phyloP scores from a whole-genome alignment of 495 filamentous ascomycete genomes.

The Penicillium verhagenii region DNA sequence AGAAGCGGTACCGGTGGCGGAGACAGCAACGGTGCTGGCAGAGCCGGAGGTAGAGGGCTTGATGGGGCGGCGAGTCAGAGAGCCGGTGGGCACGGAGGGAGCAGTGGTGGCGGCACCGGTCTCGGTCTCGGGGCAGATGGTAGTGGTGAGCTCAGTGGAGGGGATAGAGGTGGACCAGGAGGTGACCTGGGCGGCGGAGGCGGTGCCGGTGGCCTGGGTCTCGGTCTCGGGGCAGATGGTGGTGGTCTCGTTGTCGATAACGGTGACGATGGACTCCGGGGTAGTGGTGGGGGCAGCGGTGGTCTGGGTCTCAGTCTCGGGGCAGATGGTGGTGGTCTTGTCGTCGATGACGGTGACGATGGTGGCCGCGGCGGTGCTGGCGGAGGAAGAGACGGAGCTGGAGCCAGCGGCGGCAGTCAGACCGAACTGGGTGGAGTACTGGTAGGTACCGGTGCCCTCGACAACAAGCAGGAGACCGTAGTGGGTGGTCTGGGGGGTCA shows the following conservation, averaged over 20 bases:
- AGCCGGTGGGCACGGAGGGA: conserved; percentile 24
- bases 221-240: conserved; percentile 24
- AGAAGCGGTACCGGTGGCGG: conserved; percentile 9
- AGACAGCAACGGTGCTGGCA: conserved; percentile 3
- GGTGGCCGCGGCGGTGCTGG: conserved; percentile 18
- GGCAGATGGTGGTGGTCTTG: conserved; percentile 23
- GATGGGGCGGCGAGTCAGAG: conserved; percentile 18
- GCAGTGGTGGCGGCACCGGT: conserved; percentile 12
- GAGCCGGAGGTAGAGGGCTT: conserved; percentile 8
- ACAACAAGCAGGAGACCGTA: conserved; percentile 69
- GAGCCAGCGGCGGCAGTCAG: conserved; percentile 48
- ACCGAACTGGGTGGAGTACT: conserved; percentile 71
- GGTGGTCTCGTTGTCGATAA: conserved; percentile 19
- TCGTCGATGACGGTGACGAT: conserved; percentile 23
- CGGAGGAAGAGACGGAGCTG: conserved; percentile 22
- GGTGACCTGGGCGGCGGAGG: conserved; percentile 10
- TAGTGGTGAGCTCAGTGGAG: conserved; percentile 19
- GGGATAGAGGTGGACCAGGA: conserved; percentile 3
- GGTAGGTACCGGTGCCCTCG: conserved; percentile 61
- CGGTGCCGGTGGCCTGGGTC: conserved; percentile 14
- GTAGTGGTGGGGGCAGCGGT: conserved; percentile 16
- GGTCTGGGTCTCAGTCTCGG: conserved; percentile 13
- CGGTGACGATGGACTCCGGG: conserved; percentile 22
- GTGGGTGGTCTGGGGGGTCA: conserved; percentile 50
- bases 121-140: conserved; percentile 23